These are phyloP conservation scores for Saccharomycopsis sp. DNA, from an alignment of 805 yeast species.

Conservation along the genomic window DNA sequence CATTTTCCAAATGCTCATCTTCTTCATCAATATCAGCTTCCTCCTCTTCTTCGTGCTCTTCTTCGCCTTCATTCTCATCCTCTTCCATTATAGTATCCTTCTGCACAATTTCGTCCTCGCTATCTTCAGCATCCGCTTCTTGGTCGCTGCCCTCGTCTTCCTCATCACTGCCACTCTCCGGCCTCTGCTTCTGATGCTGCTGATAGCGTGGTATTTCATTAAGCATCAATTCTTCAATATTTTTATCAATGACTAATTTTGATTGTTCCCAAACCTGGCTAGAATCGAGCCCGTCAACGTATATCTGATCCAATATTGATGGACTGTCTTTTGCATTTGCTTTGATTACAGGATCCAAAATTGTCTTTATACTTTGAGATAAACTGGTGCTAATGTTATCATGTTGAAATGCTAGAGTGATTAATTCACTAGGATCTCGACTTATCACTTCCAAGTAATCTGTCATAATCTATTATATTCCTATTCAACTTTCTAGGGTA, in stretches of 20 bases:
- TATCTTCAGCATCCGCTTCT: constrained; percentile 20
- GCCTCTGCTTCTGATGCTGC: constrained; percentile 22
- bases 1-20: constrained; percentile 23
- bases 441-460: constrained; percentile 3
- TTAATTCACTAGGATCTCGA: constrained; percentile 7
- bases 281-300: constrained; percentile 81
- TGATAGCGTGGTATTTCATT: constrained; percentile 47
- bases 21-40: constrained; percentile 21
- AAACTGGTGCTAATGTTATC: constrained; percentile 1
- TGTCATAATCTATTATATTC: neutral
- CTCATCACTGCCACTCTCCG: constrained; percentile 24
- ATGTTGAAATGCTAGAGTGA: constrained; percentile 1
- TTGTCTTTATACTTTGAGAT: constrained; percentile 18
- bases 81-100: no score
- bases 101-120: constrained; percentile 16
- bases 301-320: constrained; percentile 73
- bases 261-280: constrained; percentile 93
- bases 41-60: constrained; percentile 20
- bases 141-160: constrained; percentile 24
- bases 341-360: constrained; percentile 53
- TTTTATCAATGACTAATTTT: constrained; percentile 74
- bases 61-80: constrained; percentile 20
- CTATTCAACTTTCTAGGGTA: neutral
- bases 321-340: constrained; percentile 28
- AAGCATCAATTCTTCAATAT: constrained; percentile 55